These are phyloP conservation scores for Lactarius akahatsu DNA, from an alignment of 768 basidiomycete species.

Conservation along the genomic window DNA sequence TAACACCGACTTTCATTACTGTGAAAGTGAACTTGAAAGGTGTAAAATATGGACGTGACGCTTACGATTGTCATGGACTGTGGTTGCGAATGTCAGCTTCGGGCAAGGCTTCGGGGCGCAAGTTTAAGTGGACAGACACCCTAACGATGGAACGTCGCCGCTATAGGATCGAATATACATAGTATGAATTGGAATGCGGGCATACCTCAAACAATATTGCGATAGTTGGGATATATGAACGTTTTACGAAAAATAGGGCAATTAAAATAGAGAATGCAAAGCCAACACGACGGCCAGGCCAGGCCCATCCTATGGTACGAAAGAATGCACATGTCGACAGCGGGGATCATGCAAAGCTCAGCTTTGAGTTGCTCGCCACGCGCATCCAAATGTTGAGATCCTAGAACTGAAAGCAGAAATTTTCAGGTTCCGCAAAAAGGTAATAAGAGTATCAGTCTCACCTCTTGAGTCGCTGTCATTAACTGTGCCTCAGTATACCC, in stretches of 20 bases:
- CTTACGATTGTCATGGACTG: no score
- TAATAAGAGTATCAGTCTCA: conserved; percentile 40
- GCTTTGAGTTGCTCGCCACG: conserved; percentile 78
- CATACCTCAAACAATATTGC: conserved; percentile 18
- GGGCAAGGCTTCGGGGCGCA: no score
- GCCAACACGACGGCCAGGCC: not conserved
- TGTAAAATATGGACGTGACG: no score
- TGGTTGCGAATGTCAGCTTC: no score
- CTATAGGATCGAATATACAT: not conserved
- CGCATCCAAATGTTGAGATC: conserved; percentile 76
- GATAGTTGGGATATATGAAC: conserved; percentile 12
- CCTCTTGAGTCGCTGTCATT: conserved; percentile 79
- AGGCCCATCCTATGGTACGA: conserved; percentile 32
- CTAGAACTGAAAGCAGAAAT: conserved; percentile 65
- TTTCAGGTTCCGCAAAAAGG: not conserved
- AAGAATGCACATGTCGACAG: not conserved
- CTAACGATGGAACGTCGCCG: no score
- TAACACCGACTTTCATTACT: no score
- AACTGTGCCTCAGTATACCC: conserved; percentile 89
- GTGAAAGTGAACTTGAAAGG: no score
- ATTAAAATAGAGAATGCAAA: conserved; percentile 10
- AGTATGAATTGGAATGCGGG: conserved; percentile 8
- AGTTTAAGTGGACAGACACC: no score
- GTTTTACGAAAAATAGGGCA: conserved; percentile 10
- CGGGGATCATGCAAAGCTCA: conserved; percentile 53